These are phyloP conservation scores for Moricandia moricandioides DNA, from an alignment of 345 rosid genomes.

Conservation along the genomic window DNA sequence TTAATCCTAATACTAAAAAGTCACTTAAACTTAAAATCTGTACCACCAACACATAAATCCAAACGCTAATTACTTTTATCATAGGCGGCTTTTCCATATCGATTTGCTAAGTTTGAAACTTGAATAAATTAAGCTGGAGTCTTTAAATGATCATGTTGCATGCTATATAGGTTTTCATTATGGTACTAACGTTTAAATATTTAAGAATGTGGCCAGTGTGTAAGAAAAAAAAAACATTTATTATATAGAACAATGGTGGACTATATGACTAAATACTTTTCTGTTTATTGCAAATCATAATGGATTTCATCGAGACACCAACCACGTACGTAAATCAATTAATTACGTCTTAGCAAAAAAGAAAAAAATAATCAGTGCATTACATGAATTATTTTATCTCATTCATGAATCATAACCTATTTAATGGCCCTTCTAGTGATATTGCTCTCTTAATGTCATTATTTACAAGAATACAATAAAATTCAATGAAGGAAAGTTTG, in stretches of 20 bases:
- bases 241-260: constrained; percentile 17
- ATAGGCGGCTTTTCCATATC: neutral
- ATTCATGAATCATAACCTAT: neutral
- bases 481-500: neutral
- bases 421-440: neutral
- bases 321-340: neutral
- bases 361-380: neutral
- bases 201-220: constrained; percentile 5
- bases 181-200: neutral
- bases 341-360: too few species aligned
- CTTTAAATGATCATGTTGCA: neutral
- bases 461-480: neutral
- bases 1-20: neutral
- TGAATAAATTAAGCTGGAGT: neutral
- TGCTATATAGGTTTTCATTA: constrained; percentile 1
- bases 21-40: neutral
- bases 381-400: neutral
- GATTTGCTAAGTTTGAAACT: neutral
- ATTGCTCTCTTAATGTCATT: neutral
- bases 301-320: constrained; percentile 23
- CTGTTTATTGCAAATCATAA: neutral
- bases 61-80: neutral
- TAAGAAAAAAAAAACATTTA: constrained; percentile 10
- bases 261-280: constrained; percentile 16
- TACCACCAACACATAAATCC: neutral